Evolutionary conservation across 495 filamentous ascomycete species (phyloP).

Genomic region (Hyaloscypha bicolor): DNA sequence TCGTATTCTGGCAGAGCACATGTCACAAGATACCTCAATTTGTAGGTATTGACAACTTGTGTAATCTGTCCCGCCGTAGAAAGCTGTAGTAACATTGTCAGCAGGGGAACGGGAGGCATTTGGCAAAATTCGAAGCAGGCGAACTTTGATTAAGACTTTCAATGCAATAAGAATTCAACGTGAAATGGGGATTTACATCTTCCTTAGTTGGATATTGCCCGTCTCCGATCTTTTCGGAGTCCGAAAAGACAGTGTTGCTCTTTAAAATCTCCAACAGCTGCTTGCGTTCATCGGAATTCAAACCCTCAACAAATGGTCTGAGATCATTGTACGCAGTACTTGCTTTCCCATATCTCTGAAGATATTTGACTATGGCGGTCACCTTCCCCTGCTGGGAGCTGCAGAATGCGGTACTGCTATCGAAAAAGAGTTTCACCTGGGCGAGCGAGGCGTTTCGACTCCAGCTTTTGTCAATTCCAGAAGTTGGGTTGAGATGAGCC

Average conservation of each 20-base stretch:
- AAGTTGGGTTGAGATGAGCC: slow-evolving; percentile 29
- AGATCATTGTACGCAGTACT: slow-evolving; percentile 31
- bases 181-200: slow-evolving; percentile 15
- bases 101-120: neutral
- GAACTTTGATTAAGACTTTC: neutral
- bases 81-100: slow-evolving; percentile 12
- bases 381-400: neutral
- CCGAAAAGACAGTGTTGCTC: slow-evolving; percentile 14
- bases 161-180: neutral
- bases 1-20: slow-evolving; percentile 25
- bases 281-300: slow-evolving; percentile 20
- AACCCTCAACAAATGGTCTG: slow-evolving; percentile 17
- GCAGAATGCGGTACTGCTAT: neutral
- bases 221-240: neutral
- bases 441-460: slow-evolving; percentile 35
- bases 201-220: slow-evolving; percentile 2
- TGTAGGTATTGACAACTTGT: slow-evolving; percentile 24
- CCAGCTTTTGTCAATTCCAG: slow-evolving; percentile 33
- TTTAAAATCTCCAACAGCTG: slow-evolving; percentile 11
- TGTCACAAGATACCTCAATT: slow-evolving; percentile 26
- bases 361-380: slow-evolving; percentile 23
- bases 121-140: neutral
- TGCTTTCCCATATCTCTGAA: slow-evolving; percentile 28
- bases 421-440: slow-evolving; percentile 23
- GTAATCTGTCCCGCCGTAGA: slow-evolving; percentile 24